Evolutionary conservation across 106 monocot genomes (phyloP), one percentile per base, ranked within the genome.

Genomic region (Dendrobium catenatum): DNA sequence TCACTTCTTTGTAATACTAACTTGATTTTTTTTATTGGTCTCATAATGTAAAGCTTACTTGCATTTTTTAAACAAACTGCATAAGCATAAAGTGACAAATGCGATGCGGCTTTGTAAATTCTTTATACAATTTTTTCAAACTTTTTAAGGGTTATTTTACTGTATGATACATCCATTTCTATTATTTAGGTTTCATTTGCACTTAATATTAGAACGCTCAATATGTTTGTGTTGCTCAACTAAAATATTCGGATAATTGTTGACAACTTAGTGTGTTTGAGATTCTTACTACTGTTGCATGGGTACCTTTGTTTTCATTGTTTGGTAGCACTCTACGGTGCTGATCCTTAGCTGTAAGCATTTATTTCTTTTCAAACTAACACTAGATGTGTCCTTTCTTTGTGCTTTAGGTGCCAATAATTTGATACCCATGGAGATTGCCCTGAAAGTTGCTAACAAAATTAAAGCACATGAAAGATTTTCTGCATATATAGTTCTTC

Each of bases 381-480:
- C 51, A 6, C 20, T 74, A 20, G 1, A 44, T 74, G 41, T 74
- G 19, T 74, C 43, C 74, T 37, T 70, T 70, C 44, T 70, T 84
- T 77, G 22, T 33, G 40, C 75, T 82, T 55, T 77, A 96, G 96
- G 96, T 85, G 96, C 96, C 49, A 93, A 96, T 77, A 96, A 96
- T 83, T 78, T 96, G 61, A 93, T 96, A 81, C 96, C 96, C 42
- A 90, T 96, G 80, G 96, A 96, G 82, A 92, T 96, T 85, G 93
- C 96, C 2, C 91, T 96, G 43, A 96, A 96, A 86, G 93, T 96
- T 83, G 90, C 93, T 40, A 88, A 89, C 79, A 96, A 96, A 78
- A 93, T 96, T 56, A 91, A 89, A 86, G 88, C 93, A 55, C 88
- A 90, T 70, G 96, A 96, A 84, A 88, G 93, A 80, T 96, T 96